A percentile compares a stretch with the other conserved stretches of the same genome.
Evolutionary conservation across 768 basidiomycete genomes (phyloP).

Genomic region (Strobilomyces confusus): DNA sequence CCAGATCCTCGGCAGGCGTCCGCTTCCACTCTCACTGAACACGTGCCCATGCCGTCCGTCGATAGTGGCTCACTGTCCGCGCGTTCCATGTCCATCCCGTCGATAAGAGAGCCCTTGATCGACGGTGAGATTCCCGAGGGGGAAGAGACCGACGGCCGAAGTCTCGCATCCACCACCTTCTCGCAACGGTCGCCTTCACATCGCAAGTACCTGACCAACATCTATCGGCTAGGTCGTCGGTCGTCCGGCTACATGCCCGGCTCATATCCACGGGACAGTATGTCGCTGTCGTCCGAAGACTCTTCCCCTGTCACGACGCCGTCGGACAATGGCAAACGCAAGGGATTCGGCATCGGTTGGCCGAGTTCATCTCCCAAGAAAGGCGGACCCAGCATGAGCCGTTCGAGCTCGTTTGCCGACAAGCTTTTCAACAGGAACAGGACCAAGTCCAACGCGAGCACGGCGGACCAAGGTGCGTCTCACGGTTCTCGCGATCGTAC

Average conservation of each 20-base stretch:
- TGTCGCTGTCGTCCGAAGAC: slow-evolving; percentile 67
- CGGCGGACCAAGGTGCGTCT: slow-evolving; percentile 41
- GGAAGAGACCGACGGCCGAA: slow-evolving; percentile 28
- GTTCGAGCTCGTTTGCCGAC: slow-evolving; percentile 58
- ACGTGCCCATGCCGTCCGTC: slow-evolving; percentile 8
- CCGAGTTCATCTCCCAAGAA: slow-evolving; percentile 53
- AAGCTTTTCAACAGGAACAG: slow-evolving; percentile 53
- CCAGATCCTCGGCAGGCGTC: slow-evolving; percentile 19
- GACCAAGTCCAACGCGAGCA: slow-evolving; percentile 51
- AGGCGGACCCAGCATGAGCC: slow-evolving; percentile 36
- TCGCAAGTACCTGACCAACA: slow-evolving; percentile 44
- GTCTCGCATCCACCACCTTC: slow-evolving; percentile 37
- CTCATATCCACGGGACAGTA: slow-evolving; percentile 51
- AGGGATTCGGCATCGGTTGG: slow-evolving; percentile 40
- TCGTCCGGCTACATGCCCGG: slow-evolving; percentile 39
- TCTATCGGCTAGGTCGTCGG: slow-evolving; percentile 40
- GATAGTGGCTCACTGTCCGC: slow-evolving; percentile 22
- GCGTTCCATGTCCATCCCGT: slow-evolving; percentile 29
- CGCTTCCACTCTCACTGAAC: slow-evolving; percentile 22
- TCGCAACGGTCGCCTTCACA: slow-evolving; percentile 50
- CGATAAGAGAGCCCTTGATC: slow-evolving; percentile 26
- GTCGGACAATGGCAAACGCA: slow-evolving; percentile 39
- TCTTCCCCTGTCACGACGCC: slow-evolving; percentile 59
- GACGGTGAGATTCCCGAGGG: slow-evolving; percentile 23
- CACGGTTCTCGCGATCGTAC: background rate